A percentile compares a stretch with the other conserved stretches of the same genome.
phyloP scores from a whole-genome alignment of 306 rosid species.

The Cicer yamashitae region DNA sequence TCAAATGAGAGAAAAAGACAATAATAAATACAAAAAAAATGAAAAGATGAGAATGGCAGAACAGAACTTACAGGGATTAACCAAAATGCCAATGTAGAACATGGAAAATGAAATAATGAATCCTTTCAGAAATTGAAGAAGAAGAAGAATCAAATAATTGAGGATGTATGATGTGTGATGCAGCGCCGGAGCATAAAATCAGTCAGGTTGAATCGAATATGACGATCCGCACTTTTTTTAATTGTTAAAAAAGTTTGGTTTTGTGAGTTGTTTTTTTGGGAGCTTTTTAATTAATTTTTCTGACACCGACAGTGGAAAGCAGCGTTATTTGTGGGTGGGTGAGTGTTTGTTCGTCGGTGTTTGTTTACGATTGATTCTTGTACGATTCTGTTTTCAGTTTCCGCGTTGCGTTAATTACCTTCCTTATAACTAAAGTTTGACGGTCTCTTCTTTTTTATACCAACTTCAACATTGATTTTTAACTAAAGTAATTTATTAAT shows the following conservation, averaged over 20 bases:
- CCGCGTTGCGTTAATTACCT: not conserved
- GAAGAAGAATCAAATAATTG: constrained; percentile 10
- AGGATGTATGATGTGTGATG: constrained; percentile 43
- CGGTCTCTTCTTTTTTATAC: no score
- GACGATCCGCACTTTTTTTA: constrained; percentile 47
- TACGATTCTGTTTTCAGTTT: not conserved
- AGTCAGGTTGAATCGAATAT: constrained; percentile 22
- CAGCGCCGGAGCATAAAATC: constrained; percentile 23
- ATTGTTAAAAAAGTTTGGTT: constrained; percentile 34
- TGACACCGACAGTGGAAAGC: constrained; percentile 46
- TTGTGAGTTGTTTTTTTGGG: not conserved
- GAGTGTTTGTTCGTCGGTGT: not conserved
- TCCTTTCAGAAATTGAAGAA: constrained; percentile 22
- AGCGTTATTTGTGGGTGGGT: constrained; percentile 40
- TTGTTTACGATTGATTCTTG: not conserved
- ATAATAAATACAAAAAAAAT: not conserved
- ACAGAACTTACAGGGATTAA: constrained; percentile 42
- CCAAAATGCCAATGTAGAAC: constrained; percentile 39
- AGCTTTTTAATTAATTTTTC: not conserved
- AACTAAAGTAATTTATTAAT: no score
- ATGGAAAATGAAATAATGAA: constrained; percentile 26
- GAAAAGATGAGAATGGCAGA: constrained; percentile 15
- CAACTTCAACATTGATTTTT: no score
- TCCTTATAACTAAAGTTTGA: no score
- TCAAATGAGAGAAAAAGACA: not conserved